These are phyloP conservation scores for Pseudocercospora crystallina DNA, from an alignment of 2,329 filamentous ascomycete species.

Conservation along the genomic window DNA sequence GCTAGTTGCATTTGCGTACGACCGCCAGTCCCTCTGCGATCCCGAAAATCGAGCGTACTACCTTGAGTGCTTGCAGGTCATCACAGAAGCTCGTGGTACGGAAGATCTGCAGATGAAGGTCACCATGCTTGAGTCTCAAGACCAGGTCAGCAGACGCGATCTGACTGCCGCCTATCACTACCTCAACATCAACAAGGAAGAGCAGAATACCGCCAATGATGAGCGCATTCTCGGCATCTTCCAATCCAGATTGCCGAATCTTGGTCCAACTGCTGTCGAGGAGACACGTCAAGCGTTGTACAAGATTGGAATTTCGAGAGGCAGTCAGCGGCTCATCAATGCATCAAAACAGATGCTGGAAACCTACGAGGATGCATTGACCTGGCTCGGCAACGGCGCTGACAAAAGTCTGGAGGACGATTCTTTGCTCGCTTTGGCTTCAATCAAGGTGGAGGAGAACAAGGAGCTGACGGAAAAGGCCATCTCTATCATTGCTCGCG, in stretches of 20 bases:
- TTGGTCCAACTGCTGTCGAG: constrained; percentile 54
- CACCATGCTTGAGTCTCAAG: constrained; percentile 58
- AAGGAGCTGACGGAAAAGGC: constrained; percentile 56
- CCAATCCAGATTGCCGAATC: constrained; percentile 57
- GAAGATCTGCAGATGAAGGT: constrained; percentile 59
- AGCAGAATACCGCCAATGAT: constrained; percentile 51
- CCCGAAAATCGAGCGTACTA: constrained; percentile 58
- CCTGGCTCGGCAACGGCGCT: constrained; percentile 57
- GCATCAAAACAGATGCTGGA: constrained; percentile 59
- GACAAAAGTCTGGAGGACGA: constrained; percentile 52
- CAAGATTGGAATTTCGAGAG: constrained; percentile 59
- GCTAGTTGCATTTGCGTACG: constrained; percentile 62
- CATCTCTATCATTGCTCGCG: constrained; percentile 58
- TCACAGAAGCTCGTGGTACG: constrained; percentile 57
- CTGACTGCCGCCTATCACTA: constrained; percentile 58
- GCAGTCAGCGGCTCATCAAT: constrained; percentile 58
- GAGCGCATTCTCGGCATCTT: constrained; percentile 63
- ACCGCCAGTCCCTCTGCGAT: constrained; percentile 59
- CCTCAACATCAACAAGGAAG: constrained; percentile 53
- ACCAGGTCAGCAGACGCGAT: constrained; percentile 58
- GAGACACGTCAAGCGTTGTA: constrained; percentile 58
- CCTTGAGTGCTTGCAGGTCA: constrained; percentile 63
- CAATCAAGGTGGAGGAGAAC: constrained; percentile 55
- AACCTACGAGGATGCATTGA: constrained; percentile 63
- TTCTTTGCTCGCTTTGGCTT: constrained; percentile 57